These are phyloP conservation scores for Exserohilum turcica DNA, from an alignment of 2,329 filamentous ascomycete genomes.

Conservation along the genomic window DNA sequence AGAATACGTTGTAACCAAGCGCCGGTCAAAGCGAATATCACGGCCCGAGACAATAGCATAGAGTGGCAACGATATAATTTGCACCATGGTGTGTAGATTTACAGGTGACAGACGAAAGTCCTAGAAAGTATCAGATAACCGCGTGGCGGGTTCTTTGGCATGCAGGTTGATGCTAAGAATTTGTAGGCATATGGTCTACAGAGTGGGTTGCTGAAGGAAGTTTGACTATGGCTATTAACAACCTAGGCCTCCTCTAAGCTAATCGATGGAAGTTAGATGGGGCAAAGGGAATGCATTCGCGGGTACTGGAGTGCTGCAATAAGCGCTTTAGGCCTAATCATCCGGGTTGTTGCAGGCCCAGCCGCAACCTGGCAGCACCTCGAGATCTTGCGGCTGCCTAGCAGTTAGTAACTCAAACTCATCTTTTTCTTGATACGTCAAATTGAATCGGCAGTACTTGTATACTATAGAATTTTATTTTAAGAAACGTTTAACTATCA, in stretches of 20 bases:
- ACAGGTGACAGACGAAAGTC: no score
- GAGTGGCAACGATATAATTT: no score
- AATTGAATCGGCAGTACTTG: neutral
- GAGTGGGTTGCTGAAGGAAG: neutral
- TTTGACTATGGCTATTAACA: neutral
- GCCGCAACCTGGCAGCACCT: neutral
- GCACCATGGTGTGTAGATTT: no score
- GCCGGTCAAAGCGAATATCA: no score
- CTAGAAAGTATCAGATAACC: neutral
- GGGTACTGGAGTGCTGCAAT: neutral
- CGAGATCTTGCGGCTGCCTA: neutral
- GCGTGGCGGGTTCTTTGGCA: neutral
- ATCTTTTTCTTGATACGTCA: neutral
- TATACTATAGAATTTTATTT: neutral
- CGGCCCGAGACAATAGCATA: no score
- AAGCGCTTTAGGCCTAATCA: neutral
- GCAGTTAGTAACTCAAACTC: neutral
- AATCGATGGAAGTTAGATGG: neutral
- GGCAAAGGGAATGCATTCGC: neutral
- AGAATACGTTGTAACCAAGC: no score
- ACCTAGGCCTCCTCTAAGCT: neutral
- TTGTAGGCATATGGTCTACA: neutral
- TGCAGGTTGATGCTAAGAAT: neutral
- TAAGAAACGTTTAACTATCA: neutral
- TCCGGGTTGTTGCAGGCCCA: neutral